Base-by-base conservation (phyloP, 78 protist genomes). In the Speleostelium caveatum region DNA sequence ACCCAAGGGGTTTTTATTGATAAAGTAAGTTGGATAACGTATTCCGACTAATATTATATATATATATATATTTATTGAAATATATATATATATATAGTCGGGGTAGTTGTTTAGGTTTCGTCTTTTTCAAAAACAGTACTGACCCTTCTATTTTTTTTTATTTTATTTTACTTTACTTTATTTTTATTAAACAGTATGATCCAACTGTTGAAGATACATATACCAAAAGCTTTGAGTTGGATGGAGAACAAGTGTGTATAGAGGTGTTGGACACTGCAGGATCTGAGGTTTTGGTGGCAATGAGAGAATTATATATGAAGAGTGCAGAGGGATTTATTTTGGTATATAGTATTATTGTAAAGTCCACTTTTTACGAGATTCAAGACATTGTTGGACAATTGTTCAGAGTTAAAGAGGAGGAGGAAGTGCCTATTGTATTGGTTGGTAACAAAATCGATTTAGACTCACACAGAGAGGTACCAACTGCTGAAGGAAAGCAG, bases 141-240 rank as follows among this genome's bases (percentile, higher is more conserved):
- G 12, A 49, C 55, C 55, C 55, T 16, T 12, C 12, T 49, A 16
- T 65, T 61, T 32, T 61, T 19, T 6, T 26, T 68, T 68, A 32
- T 45, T 68, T 68, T 61, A 17, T 61, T 32, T 30, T 32, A 28
- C 5, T 17, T 22, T 35, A 17, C 19, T 62, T 21, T 49, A 63
- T 62, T 41, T 42, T 16, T 1, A 2, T 7, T 24, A 28, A 0
- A 10, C 66, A 86, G 86, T 86, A 86, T 68, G 94, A 91, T 26
- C 94, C 94, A 56, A 91, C 94, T 42, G 87, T 91, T 58, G 94
- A 91, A 60, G 94, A 91, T 73, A 73, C 87, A 21, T 91, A 91
- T 83, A 77, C 86, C 49, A 91, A 91, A 78, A 78, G 61, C 16
- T 79, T 91, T 28, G 94, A 91, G 36, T 63, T 91, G 35, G 94